Conservation (phyloP, 768 basidiomycete species). For the Exidia glandulosa region DNA sequence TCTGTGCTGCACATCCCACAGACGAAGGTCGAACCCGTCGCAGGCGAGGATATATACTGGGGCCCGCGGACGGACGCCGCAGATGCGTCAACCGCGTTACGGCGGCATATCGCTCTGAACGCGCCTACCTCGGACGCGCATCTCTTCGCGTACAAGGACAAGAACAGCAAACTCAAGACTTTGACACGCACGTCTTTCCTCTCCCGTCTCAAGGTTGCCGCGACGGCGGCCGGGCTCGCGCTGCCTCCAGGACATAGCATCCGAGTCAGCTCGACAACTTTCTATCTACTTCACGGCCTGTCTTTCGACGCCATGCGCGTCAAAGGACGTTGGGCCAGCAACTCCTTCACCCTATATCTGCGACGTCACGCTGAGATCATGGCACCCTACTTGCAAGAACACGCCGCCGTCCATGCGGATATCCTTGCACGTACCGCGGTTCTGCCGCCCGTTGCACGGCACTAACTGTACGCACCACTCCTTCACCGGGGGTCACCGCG, state of each 20-base stretch:
- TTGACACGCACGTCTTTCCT: background rate
- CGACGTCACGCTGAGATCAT: slow-evolving; percentile 17
- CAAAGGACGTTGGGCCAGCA: slow-evolving; percentile 26
- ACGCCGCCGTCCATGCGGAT: slow-evolving; percentile 4
- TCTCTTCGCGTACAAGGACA: slow-evolving; percentile 20
- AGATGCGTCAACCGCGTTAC: slow-evolving; percentile 16
- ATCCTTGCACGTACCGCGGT: too few species aligned
- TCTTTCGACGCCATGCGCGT: slow-evolving; percentile 27
- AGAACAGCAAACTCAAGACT: slow-evolving; percentile 3
- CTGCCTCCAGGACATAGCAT: slow-evolving; percentile 17
- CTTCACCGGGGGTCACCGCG: too few species aligned
- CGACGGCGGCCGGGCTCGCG: background rate
- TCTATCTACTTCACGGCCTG: slow-evolving; percentile 25
- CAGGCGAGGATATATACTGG: slow-evolving; percentile 24
- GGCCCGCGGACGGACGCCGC: slow-evolving; percentile 16
- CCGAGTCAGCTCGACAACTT: slow-evolving; percentile 21
- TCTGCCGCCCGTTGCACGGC: too few species aligned
- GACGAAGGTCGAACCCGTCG: slow-evolving; percentile 15
- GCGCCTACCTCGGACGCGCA: slow-evolving; percentile 11
- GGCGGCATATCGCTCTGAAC: slow-evolving; percentile 22
- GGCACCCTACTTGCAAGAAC: slow-evolving; percentile 19
- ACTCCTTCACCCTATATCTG: slow-evolving; percentile 21
- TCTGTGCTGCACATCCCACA: slow-evolving; percentile 19
- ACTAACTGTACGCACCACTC: too few species aligned
- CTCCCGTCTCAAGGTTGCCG: slow-evolving; percentile 8